phyloP scores from a whole-genome alignment of 163 green algal species.

The Picocystis sp. region DNA sequence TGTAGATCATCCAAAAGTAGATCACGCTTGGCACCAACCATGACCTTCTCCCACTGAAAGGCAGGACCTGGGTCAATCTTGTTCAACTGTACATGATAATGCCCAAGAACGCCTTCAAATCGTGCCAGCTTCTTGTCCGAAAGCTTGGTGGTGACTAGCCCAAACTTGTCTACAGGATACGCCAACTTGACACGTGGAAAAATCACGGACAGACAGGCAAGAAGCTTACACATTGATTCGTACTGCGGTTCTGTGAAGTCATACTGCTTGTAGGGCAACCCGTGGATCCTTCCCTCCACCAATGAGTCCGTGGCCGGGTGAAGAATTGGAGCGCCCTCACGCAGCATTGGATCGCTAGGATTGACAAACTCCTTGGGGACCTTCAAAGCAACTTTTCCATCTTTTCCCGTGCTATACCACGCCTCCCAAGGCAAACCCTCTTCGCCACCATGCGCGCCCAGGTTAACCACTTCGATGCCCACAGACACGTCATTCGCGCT shows the following conservation, averaged over 20 bases:
- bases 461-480: conserved; percentile 5
- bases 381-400: too few species aligned
- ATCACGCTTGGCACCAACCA: too few species aligned
- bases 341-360: too few species aligned
- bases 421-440: background rate
- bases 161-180: too few species aligned
- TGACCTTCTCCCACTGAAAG: too few species aligned
- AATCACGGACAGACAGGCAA: background rate
- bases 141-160: background rate
- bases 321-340: background rate
- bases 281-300: background rate
- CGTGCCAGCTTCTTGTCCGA: background rate
- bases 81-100: conserved; percentile 10
- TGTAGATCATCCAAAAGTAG: too few species aligned
- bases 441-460: background rate
- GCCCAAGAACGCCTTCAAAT: conserved; percentile 6
- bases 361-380: too few species aligned
- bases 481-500: conserved; percentile 5
- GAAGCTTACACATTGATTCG: background rate
- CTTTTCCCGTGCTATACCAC: too few species aligned
- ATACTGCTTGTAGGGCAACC: background rate
- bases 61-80: conserved; percentile 15
- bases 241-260: background rate
- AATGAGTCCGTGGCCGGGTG: too few species aligned
- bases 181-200: too few species aligned